Conservation (phyloP, 108 stramenopile species). For the Chaetoceros muelleri region DNA sequence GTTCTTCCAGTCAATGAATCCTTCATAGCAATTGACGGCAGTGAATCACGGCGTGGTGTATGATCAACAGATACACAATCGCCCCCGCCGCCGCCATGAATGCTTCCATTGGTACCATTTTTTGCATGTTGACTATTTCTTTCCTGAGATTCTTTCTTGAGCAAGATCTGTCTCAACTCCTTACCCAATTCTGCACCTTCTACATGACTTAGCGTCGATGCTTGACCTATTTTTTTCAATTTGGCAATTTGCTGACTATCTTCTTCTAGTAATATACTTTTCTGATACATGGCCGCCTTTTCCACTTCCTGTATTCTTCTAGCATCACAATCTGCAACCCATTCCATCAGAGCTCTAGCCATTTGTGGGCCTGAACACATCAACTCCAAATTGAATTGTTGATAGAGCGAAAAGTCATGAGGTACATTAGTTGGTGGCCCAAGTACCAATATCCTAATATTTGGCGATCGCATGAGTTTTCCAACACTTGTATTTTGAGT, state of each 20-base stretch:
- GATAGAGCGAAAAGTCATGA: conserved; percentile 49
- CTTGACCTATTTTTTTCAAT: neutral
- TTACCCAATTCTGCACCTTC: neutral
- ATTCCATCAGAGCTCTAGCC: conserved; percentile 28
- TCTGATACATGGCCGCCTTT: conserved; percentile 27
- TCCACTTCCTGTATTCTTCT: conserved; percentile 40
- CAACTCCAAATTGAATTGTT: conserved; percentile 45
- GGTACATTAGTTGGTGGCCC: conserved; percentile 55
- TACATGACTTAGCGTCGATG: neutral
- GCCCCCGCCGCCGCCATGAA: too few relatives aligned
- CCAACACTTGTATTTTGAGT: neutral
- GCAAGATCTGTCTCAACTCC: conserved; percentile 45
- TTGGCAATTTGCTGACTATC: conserved; percentile 4
- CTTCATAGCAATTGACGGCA: neutral
- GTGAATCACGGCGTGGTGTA: too few relatives aligned
- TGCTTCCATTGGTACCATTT: conserved; percentile 3
- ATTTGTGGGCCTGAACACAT: conserved; percentile 61
- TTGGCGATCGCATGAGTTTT: conserved; percentile 11
- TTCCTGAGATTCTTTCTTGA: conserved; percentile 21
- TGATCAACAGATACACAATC: too few relatives aligned
- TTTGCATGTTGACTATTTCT: conserved; percentile 7
- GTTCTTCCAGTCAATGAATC: neutral
- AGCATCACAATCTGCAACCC: conserved; percentile 35
- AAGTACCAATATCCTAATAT: conserved; percentile 43
- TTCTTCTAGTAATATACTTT: conserved; percentile 1